phyloP scores from a whole-genome alignment of 2,329 filamentous ascomycete species.

The Penicillium concentricum region DNA sequence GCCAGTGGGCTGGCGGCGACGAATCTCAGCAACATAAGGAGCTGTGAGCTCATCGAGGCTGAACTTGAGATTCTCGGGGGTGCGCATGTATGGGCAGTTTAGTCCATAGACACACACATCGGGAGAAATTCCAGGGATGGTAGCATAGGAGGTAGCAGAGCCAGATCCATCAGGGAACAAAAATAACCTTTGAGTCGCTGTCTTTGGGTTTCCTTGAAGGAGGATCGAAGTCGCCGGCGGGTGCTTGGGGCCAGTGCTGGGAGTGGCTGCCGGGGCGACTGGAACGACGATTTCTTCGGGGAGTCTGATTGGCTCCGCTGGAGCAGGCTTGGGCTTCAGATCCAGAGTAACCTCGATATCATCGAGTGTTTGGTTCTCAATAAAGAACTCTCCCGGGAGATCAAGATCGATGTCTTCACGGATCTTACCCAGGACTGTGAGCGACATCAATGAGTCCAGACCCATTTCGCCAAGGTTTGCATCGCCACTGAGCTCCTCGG shows the following conservation, averaged over 20 bases:
- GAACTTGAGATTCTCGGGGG: slow-evolving; percentile 35
- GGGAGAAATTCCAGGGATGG: slow-evolving; percentile 41
- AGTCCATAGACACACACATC: slow-evolving; percentile 46
- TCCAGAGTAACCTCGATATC: slow-evolving; percentile 41
- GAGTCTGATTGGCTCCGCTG: slow-evolving; percentile 21
- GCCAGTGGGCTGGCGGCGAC: slow-evolving; percentile 48
- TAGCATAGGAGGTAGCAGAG: slow-evolving; percentile 48
- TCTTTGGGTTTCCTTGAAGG: slow-evolving; percentile 45
- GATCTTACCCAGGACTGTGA: slow-evolving; percentile 47
- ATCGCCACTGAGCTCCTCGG: slow-evolving; percentile 40
- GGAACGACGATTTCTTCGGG: slow-evolving; percentile 24
- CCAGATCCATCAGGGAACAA: slow-evolving; percentile 49
- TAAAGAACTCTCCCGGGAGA: slow-evolving; percentile 45
- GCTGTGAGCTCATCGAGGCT: slow-evolving; percentile 37
- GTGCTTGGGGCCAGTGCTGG: slow-evolving; percentile 21
- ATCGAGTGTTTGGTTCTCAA: slow-evolving; percentile 44
- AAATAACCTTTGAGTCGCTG: slow-evolving; percentile 43
- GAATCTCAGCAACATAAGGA: slow-evolving; percentile 46
- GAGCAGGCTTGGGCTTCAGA: slow-evolving; percentile 37
- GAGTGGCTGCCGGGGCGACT: slow-evolving; percentile 17
- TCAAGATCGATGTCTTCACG: slow-evolving; percentile 45
- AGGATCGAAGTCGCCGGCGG: slow-evolving; percentile 45
- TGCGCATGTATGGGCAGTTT: slow-evolving; percentile 48
- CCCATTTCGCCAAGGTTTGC: slow-evolving; percentile 45
- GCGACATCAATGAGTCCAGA: slow-evolving; percentile 48